A percentile compares a stretch with the other conserved stretches of the same genome.
Conservation (phyloP, 2,329 filamentous ascomycete species). For the Clonostachys rhizophaga region DNA sequence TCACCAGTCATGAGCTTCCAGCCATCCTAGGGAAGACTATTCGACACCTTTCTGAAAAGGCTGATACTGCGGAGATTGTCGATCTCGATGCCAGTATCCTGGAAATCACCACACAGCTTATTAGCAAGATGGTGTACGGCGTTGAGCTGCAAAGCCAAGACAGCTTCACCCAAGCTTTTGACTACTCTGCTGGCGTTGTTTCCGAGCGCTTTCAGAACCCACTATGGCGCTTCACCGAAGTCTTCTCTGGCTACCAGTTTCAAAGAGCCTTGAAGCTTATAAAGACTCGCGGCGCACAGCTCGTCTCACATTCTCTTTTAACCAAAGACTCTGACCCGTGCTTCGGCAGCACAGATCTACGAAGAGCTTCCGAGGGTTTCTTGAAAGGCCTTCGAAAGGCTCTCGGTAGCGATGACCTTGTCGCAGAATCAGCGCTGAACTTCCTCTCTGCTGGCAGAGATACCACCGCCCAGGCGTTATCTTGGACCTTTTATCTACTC, state of each 20-base stretch:
- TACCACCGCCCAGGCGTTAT: constrained; percentile 60
- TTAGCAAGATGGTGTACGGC: constrained; percentile 66
- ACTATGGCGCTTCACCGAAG: constrained; percentile 55
- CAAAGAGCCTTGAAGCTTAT: constrained; percentile 43
- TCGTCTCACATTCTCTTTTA: constrained; percentile 50
- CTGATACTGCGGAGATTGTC: constrained; percentile 20
- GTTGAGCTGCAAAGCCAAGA: constrained; percentile 63
- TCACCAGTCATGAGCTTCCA: constrained; percentile 54
- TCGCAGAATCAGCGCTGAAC: constrained; percentile 61
- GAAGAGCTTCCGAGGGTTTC: constrained; percentile 26
- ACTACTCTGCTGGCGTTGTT: constrained; percentile 55
- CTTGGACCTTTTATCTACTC: constrained; percentile 59
- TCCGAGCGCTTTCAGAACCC: constrained; percentile 63
- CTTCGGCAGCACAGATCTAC: background rate
- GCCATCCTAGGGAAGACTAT: constrained; percentile 41
- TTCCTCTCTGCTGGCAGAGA: constrained; percentile 62
- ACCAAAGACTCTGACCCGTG: constrained; percentile 18
- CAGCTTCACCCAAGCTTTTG: constrained; percentile 56
- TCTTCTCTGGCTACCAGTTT: constrained; percentile 41
- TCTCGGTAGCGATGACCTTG: constrained; percentile 47
- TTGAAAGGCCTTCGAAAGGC: constrained; percentile 56
- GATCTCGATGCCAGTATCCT: constrained; percentile 58
- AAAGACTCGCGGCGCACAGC: constrained; percentile 48
- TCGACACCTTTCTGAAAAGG: constrained; percentile 19
- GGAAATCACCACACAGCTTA: constrained; percentile 60